These are phyloP conservation scores for Alternaria sp. DNA, from an alignment of 2,329 filamentous ascomycete genomes.

Conservation along the genomic window DNA sequence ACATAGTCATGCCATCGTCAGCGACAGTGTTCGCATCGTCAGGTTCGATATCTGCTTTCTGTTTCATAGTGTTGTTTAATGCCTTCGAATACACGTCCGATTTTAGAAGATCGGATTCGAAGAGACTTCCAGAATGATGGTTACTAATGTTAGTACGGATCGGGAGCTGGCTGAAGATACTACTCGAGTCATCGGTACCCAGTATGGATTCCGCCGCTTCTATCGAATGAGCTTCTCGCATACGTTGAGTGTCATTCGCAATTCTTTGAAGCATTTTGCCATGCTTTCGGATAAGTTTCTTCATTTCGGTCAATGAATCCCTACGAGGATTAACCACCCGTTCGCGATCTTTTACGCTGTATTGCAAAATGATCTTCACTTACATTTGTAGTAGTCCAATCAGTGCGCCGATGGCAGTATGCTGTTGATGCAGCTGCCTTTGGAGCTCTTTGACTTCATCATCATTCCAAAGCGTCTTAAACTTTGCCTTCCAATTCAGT, in stretches of 20 bases:
- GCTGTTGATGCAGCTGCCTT: background rate
- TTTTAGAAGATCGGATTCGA: background rate
- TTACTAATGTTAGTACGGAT: background rate
- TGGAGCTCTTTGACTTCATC: background rate
- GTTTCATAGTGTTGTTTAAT: background rate
- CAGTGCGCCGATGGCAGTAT: background rate
- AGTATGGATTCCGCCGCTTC: slow-evolving; percentile 27
- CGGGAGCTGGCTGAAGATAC: background rate
- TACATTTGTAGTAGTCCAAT: background rate
- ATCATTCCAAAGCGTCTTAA: background rate
- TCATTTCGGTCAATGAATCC: background rate
- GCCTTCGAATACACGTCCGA: background rate
- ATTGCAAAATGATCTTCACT: background rate
- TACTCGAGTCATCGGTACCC: background rate
- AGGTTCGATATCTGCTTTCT: background rate
- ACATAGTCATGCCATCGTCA: background rate
- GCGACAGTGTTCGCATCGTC: background rate
- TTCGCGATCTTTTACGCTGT: too few species aligned
- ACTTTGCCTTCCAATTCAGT: background rate
- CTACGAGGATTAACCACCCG: background rate
- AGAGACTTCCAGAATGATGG: background rate
- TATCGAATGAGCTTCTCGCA: slow-evolving; percentile 18
- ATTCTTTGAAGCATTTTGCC: background rate
- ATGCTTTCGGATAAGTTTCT: background rate
- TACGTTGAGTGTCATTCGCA: slow-evolving; percentile 8